Evolutionary conservation across 106 monocot species (phyloP).

Genomic region (Cymbidium sinense): DNA sequence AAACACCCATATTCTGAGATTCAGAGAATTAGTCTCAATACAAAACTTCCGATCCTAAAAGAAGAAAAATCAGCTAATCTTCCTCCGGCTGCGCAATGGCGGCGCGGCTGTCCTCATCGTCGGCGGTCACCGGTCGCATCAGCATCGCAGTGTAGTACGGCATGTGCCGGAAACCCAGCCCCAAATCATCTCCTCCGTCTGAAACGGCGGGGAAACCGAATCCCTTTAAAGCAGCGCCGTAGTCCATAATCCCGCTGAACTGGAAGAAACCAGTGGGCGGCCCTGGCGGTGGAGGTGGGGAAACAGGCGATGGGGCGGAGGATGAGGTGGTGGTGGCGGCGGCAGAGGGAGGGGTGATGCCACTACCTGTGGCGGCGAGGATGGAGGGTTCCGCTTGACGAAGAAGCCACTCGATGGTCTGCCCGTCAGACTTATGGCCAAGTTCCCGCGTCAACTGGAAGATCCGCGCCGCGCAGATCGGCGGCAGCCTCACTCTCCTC

Average conservation of each 20-base stretch:
- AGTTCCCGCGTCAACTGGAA: slow-evolving; percentile 46
- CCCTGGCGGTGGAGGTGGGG: background rate
- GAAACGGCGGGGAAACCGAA: background rate
- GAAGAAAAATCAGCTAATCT: background rate
- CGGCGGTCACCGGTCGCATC: slow-evolving; percentile 15
- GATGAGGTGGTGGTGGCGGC: background rate
- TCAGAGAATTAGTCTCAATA: no score
- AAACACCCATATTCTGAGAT: no score
- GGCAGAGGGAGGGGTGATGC: slow-evolving; percentile 5
- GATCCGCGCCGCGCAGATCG: slow-evolving; percentile 31
- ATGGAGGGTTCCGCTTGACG: slow-evolving; percentile 47
- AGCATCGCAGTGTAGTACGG: slow-evolving; percentile 39
- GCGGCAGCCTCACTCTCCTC: slow-evolving; percentile 31
- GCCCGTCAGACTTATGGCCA: slow-evolving; percentile 34
- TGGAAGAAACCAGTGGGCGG: background rate
- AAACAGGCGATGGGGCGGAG: background rate
- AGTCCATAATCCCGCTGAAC: background rate
- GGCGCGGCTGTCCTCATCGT: slow-evolving; percentile 5
- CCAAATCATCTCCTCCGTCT: background rate
- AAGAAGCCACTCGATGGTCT: slow-evolving; percentile 51
- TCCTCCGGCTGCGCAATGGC: background rate
- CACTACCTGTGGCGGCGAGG: slow-evolving; percentile 25
- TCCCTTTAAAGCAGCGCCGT: background rate
- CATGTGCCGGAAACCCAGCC: slow-evolving; percentile 6
- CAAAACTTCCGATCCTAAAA: background rate